A percentile compares a stretch with the other conserved stretches of the same genome.
Evolutionary conservation across 257 asterid genomes (phyloP).

Genomic region (Jacaranda copaia): DNA sequence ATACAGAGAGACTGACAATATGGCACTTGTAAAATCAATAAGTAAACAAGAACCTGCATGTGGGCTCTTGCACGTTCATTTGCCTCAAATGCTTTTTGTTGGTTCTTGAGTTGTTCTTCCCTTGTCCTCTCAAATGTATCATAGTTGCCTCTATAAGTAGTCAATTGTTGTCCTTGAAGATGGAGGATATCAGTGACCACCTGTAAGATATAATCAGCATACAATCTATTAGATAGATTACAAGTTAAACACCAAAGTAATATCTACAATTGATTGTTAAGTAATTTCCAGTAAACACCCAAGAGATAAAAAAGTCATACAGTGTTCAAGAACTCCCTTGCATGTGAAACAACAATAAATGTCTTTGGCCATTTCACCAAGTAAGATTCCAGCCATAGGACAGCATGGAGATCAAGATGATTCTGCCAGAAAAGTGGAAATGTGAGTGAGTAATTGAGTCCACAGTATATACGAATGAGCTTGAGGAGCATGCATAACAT

Average conservation of each 20-base stretch:
- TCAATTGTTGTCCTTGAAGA: conserved; percentile 81
- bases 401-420: conserved; percentile 99
- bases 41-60: conserved; percentile 72
- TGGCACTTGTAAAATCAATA: conserved; percentile 23
- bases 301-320: conserved; percentile 52
- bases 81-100: conserved; percentile 91
- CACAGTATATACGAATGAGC: conserved; percentile 16
- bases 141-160: conserved; percentile 80
- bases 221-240: conserved; percentile 14
- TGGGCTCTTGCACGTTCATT: conserved; percentile 90
- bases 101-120: conserved; percentile 87
- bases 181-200: conserved; percentile 96
- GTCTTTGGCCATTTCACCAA: conserved; percentile 99
- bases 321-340: conserved; percentile 95
- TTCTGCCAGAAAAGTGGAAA: conserved; percentile 64
- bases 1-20: background rate
- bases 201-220: conserved; percentile 50
- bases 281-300: conserved; percentile 12
- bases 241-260: conserved; percentile 12
- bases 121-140: conserved; percentile 95
- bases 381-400: conserved; percentile 94
- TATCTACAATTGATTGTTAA: background rate
- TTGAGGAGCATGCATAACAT: conserved; percentile 40
- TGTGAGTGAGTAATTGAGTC: conserved; percentile 34
- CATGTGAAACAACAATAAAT: conserved; percentile 96